A percentile compares a stretch with the other conserved stretches of the same genome.
Conservation (phyloP, 441 rosid genomes). For the Hura crepitans region DNA sequence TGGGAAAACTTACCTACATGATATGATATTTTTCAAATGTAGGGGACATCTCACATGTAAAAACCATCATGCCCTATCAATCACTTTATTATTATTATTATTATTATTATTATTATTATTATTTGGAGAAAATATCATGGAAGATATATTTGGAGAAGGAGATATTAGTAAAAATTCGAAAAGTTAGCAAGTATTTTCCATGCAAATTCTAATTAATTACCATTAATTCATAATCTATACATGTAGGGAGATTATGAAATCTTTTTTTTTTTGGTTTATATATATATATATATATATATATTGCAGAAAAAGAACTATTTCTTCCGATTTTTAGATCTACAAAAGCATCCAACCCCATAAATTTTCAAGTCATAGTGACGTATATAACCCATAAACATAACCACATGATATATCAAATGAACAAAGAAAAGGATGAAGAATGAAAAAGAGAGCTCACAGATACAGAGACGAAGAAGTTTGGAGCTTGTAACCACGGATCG, state of each 20-base stretch:
- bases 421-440: not conserved
- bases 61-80: constrained; percentile 13
- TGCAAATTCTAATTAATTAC: not conserved
- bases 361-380: not conserved
- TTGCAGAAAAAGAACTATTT: not conserved
- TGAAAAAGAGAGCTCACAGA: constrained; percentile 26
- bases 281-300: too few relatives aligned
- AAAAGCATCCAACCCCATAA: not conserved
- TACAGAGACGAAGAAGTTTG: constrained; percentile 22
- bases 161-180: not conserved
- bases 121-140: constrained; percentile 17
- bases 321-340: constrained; percentile 14
- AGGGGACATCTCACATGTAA: constrained; percentile 24
- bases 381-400: too few relatives aligned
- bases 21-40: not conserved
- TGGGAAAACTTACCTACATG: constrained; percentile 6
- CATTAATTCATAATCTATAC: not conserved
- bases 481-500: constrained; percentile 34
- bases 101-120: too few relatives aligned
- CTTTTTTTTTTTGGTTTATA: not conserved
- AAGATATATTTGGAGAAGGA: not conserved
- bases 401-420: not conserved
- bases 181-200: not conserved
- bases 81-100: too few relatives aligned
- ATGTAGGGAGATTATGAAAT: not conserved